Conservation (phyloP, 2,329 filamentous ascomycete species). For the Lachnellula arida region DNA sequence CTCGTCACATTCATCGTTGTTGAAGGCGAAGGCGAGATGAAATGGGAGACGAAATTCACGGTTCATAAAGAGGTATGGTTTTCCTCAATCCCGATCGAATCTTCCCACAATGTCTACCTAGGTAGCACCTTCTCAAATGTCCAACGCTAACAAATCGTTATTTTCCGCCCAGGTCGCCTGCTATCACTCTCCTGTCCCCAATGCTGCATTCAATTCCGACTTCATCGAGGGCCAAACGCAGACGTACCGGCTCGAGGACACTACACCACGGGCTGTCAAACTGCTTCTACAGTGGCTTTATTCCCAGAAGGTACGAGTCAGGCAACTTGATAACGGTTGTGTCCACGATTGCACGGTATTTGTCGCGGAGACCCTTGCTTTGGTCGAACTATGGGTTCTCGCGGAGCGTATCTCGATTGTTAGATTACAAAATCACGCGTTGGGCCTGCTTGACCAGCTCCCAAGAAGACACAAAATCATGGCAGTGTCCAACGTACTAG, state of each 20-base stretch:
- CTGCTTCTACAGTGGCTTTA: conserved; percentile 7
- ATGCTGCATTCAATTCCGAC: not conserved
- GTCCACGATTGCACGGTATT: too few species aligned
- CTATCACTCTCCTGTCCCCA: not conserved
- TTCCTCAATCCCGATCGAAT: not conserved
- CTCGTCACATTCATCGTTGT: not conserved
- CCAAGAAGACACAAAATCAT: not conserved
- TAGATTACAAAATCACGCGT: conserved; percentile 2
- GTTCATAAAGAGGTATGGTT: not conserved
- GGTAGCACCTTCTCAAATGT: not conserved
- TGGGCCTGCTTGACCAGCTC: not conserved
- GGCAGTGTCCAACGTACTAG: conserved; percentile 2
- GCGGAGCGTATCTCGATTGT: conserved; percentile 8
- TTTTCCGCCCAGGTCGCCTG: not conserved
- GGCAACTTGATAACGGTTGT: too few species aligned
- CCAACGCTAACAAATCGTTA: not conserved
- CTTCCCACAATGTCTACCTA: not conserved
- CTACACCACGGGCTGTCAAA: not conserved
- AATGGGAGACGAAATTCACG: not conserved
- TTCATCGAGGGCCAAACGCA: conserved; percentile 5
- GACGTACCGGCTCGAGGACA: conserved; percentile 1
- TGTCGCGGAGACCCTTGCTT: not conserved
- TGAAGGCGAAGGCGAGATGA: not conserved
- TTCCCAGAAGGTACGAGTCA: not conserved
- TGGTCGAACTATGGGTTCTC: conserved; percentile 9